These are phyloP conservation scores for Apiotrichum porosum DNA, from an alignment of 1,284 basidiomycete species.

Conservation along the genomic window DNA sequence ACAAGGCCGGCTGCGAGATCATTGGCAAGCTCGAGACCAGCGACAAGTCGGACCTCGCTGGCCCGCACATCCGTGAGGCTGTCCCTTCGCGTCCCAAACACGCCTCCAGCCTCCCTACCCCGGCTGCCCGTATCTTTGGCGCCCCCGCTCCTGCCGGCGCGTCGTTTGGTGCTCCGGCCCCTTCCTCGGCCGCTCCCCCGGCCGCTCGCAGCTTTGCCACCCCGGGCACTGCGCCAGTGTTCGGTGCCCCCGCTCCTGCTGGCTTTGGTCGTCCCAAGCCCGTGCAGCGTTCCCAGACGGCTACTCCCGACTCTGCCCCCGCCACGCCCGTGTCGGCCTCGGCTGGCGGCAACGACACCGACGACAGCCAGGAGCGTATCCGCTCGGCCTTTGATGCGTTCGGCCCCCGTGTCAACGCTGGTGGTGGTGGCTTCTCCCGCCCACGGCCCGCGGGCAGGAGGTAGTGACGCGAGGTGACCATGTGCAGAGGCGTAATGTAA, in stretches of 20 bases:
- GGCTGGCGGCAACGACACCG: slow-evolving; percentile 19
- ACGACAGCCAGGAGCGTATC: slow-evolving; percentile 37
- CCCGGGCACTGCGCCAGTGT: slow-evolving; percentile 22
- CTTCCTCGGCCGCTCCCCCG: slow-evolving; percentile 6
- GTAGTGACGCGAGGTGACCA: no score
- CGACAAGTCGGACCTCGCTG: slow-evolving; percentile 67
- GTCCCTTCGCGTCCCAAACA: slow-evolving; percentile 5
- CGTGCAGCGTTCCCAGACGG: background rate
- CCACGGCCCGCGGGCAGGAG: slow-evolving; percentile 42
- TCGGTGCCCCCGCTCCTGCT: slow-evolving; percentile 13
- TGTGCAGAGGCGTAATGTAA: no score
- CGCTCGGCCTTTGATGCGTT: slow-evolving; percentile 45
- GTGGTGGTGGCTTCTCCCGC: slow-evolving; percentile 38
- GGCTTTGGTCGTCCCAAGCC: slow-evolving; percentile 10
- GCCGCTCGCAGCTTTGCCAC: slow-evolving; percentile 23
- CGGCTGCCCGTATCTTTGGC: slow-evolving; percentile 8
- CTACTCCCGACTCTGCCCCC: no score
- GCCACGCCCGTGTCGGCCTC: slow-evolving; percentile 18
- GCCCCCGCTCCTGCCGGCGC: slow-evolving; percentile 20
- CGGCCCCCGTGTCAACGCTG: slow-evolving; percentile 40
- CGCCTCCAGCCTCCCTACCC: slow-evolving; percentile 5
- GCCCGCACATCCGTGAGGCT: slow-evolving; percentile 57
- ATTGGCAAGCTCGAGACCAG: slow-evolving; percentile 65
- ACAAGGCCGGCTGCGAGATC: slow-evolving; percentile 50
- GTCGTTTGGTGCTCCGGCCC: slow-evolving; percentile 9